Evolutionary conservation across 495 filamentous ascomycete genomes (phyloP), one percentile per base, ranked within the genome.

Genomic region (Neurospora hispaniola): DNA sequence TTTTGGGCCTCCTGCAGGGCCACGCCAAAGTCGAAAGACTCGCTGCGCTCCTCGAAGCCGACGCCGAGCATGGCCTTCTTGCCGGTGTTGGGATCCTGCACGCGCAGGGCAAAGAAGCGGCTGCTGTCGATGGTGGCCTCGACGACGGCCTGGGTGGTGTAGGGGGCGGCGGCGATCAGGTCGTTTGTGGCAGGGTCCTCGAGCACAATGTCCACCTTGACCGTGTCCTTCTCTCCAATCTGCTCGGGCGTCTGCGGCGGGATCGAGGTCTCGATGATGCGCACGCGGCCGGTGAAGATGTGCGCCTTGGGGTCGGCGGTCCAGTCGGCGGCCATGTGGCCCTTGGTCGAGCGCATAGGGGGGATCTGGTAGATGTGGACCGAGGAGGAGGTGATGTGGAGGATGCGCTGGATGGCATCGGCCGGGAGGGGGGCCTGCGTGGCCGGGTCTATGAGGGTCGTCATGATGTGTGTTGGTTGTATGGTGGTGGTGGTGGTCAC

Each of bases 291-390:
- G 71, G 92, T 94, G 85, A 95, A 94, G 82, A 95, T 94, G 76
- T 90, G 88, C 40, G 88, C 86, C 69, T 85, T 81, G 75, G 89
- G 89, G 74, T 88, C 86, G 73, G 89, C 84, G n/a, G 92, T 94
- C 93, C 93, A 96, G 74, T 82, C 77, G 16, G 89, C 82, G 73
- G 93, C 93, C n/a, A 84, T 86, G 84, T 94, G 89, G 77, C 93
- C 93, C 76, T 88, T 89, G 46, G 86, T 90, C 31, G 88, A 89
- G 39, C 87, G 83, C 72, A 93, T 82, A 90, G 92, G 70, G 31
- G 93, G 93, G 78, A 94, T 90, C 76, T 88, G 84, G 83, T 95
- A 96, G 84, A 95, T 85, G 84, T 94, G 92, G 76, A 94, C 90
- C 71, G 84, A 82, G 71, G 82, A 66, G 54, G 31, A 80, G 54